These are phyloP conservation scores for Aleurites moluccanus DNA, from an alignment of 441 rosid species.

Conservation along the genomic window DNA sequence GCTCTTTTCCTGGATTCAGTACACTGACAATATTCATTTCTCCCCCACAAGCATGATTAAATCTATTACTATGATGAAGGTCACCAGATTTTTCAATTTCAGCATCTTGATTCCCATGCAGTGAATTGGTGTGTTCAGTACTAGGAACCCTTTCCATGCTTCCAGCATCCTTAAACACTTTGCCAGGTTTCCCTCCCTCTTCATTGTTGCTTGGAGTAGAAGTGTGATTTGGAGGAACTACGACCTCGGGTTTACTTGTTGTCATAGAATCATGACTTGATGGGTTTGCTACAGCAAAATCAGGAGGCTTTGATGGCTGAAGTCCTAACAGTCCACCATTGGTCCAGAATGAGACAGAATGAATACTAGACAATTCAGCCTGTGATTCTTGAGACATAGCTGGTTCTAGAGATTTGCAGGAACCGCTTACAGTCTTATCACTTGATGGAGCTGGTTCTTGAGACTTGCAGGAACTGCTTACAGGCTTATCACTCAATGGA, in stretches of 20 bases:
- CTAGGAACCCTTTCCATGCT: conserved; percentile 28
- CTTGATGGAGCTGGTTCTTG: too few species aligned
- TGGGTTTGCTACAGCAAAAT: conserved; percentile 53
- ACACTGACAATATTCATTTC: conserved; percentile 23
- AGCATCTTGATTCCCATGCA: conserved; percentile 32
- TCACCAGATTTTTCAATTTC: conserved; percentile 27
- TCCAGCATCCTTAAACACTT: conserved; percentile 34
- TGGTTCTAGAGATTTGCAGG: conserved; percentile 32
- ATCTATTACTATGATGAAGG: conserved; percentile 20
- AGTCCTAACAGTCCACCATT: conserved; percentile 64
- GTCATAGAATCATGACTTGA: conserved; percentile 26
- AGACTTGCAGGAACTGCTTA: too few species aligned
- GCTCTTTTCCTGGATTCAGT: conserved; percentile 36
- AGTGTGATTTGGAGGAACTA: conserved; percentile 21
- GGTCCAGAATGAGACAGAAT: conserved; percentile 31
- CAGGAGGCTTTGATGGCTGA: conserved; percentile 87
- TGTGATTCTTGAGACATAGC: conserved; percentile 29
- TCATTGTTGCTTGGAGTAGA: conserved; percentile 17
- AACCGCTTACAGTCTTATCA: conserved; percentile 9
- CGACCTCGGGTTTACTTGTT: conserved; percentile 25
- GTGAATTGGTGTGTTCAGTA: conserved; percentile 36
- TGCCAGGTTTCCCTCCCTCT: conserved; percentile 30
- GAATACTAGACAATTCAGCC: conserved; percentile 16
- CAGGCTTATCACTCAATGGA: too few species aligned
- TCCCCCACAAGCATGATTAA: conserved; percentile 31